Evolutionary conservation across 371 early-diverging fungal species (phyloP), one percentile per base, ranked within the genome.

Genomic region (Lichtheimia corymbifera): DNA sequence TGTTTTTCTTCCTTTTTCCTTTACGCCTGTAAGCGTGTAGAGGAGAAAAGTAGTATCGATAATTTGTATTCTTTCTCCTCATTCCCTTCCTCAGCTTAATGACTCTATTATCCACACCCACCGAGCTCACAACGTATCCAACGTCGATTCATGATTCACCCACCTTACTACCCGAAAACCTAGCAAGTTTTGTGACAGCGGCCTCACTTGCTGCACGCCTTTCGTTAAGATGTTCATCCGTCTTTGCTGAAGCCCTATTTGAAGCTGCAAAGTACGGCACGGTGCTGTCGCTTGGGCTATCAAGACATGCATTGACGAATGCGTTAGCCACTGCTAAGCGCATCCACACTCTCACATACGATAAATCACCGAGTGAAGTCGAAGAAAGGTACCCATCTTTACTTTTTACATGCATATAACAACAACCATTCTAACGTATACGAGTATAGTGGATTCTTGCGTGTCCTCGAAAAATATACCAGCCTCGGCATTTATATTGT

Each of bases 401-500:
- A 2, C 35, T 9, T 35, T 9, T 11, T n/a, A 30, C 1, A 30
- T 30, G 2, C 11, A 35, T 2, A 6, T 35, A 35, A 40, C 13
- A n/a, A 9, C 45, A 50, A 1, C 35, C 5, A 18, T 22, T 12
- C 28, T 5, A 4, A 28, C n/a, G 14, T 54, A 15, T 54, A 30
- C 22, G 27, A 18, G 20, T 51, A 41, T 40, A 44, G 74, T 61
- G 79, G 81, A 6, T 88, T 88, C 63, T 72, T 84, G 41, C 80
- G 82, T 56, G 75, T 85, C 2, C 62, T 92, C 27, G 89, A 90
- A 64, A 77, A 83, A 61, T 90, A 90, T 56, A 90, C 92, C 17
- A 82, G 76, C 5, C 65, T 88, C 11, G 88, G 89, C 17, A 76
- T 91, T n/a, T 85, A 87, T 58, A 62, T 90, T 43, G 79, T 92